Evolutionary conservation across 148 eudicot genomes (phyloP).

Genomic region (Silene conica): DNA sequence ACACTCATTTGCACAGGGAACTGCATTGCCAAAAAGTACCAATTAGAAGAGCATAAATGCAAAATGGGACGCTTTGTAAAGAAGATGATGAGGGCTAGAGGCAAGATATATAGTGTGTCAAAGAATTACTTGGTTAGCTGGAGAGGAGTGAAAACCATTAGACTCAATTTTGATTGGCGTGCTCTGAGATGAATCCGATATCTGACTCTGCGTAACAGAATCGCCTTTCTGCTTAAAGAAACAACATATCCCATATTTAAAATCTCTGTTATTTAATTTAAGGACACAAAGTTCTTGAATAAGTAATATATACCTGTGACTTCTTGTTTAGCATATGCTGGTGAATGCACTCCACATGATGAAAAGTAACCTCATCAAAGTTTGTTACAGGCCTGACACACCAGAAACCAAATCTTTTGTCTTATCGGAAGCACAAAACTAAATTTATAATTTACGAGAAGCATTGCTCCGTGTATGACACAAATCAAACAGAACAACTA

Average conservation of each 20-base stretch:
- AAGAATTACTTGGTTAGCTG: conserved; percentile 43
- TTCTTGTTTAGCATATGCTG: conserved; percentile 53
- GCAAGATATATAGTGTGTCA: background rate
- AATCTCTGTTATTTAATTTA: background rate
- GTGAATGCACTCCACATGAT: conserved; percentile 74
- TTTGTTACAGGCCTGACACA: conserved; percentile 63
- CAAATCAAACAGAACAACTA: background rate
- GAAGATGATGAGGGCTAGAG: background rate
- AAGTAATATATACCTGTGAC: conserved; percentile 45
- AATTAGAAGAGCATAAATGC: background rate
- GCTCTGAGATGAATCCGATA: conserved; percentile 38
- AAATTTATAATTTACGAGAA: background rate
- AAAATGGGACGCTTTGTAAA: background rate
- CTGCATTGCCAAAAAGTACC: conserved; percentile 23
- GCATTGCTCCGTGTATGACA: background rate
- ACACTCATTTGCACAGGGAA: conserved; percentile 51
- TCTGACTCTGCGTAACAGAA: conserved; percentile 32
- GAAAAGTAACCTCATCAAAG: conserved; percentile 73
- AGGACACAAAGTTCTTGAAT: background rate
- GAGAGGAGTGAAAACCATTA: conserved; percentile 48
- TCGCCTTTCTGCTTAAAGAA: conserved; percentile 44
- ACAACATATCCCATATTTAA: background rate
- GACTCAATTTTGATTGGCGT: conserved; percentile 42
- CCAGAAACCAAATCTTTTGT: conserved; percentile 4
- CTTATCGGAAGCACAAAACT: background rate